Evolutionary conservation across 2,329 filamentous ascomycete genomes (phyloP), one percentile per base, ranked within the genome.

Genomic region (Fusarium newnesense): DNA sequence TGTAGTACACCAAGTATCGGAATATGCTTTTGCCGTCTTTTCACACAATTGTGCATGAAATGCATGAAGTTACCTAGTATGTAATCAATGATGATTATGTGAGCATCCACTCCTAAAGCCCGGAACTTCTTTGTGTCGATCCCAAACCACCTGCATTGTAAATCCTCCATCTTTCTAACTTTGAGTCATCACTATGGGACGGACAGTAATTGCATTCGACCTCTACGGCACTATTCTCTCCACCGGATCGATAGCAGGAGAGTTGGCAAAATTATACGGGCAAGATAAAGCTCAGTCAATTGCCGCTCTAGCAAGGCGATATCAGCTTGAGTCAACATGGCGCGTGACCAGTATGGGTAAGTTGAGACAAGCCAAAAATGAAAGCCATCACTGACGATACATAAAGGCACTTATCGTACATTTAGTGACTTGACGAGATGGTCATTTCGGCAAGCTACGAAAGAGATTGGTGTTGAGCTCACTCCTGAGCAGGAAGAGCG

Each of bases 261-360:
- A 90, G 67, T 83, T 95, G 18, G 86, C 86, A 21, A 81, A 83
- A 37, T 81, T 90, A 63, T 90, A 90, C 75, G 90, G 88, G 11
- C 79, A 87, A 36, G 88, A 90, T 9, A 87, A 87, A 72, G 89
- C 90, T 6, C 81, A 84, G 30, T 80, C 80, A 2, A 85, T 94
- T 37, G 89, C 92, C 9, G 80, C 85, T 21, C 80, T 88, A 76
- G 94, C 92, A 88, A 85, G 93, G 63, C 86, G 87, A 36, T 92
- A 92, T 77, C 93, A 95, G 80, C 84, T 95, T 13, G 93, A 94
- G 80, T 95, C 94, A 76, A 94, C 92, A 43, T 95, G 91, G 91
- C 85, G 93, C 58, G 82, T 92, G 72, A 94, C 91, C 77, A 91
- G 89, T 84, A 95, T 95, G 92, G 87, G 93, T 92, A 83, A 69